phyloP scores from a whole-genome alignment of 352 stramenopile species.

The Thraustochytrium sp. region DNA sequence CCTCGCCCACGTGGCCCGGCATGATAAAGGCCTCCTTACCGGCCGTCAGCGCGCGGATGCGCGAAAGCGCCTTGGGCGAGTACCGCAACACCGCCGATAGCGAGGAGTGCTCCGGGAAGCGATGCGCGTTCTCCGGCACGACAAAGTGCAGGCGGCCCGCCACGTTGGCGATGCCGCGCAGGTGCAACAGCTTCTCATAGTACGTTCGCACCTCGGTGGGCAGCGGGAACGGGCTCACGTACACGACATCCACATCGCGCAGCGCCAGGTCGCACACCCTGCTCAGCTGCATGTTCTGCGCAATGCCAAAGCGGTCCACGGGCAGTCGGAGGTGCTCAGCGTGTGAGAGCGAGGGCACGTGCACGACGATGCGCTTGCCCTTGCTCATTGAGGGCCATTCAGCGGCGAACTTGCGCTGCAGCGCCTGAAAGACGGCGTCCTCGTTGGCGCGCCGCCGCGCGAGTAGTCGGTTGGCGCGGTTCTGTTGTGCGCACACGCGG shows the following conservation, averaged over 20 bases:
- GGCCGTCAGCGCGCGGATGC: slow-evolving; percentile 60
- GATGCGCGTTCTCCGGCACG: slow-evolving; percentile 67
- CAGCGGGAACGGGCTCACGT: slow-evolving; percentile 72
- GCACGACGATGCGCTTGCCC: slow-evolving; percentile 63
- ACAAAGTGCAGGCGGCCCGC: slow-evolving; percentile 67
- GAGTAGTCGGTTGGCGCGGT: slow-evolving; percentile 42
- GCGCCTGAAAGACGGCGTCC: slow-evolving; percentile 50
- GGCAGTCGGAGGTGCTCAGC: slow-evolving; percentile 63
- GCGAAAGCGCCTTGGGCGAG: slow-evolving; percentile 67
- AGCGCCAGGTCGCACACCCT: slow-evolving; percentile 65
- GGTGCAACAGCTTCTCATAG: slow-evolving; percentile 70
- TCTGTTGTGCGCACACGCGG: slow-evolving; percentile 52
- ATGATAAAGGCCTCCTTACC: slow-evolving; percentile 70
- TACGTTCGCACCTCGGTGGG: slow-evolving; percentile 68
- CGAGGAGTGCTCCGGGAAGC: slow-evolving; percentile 72
- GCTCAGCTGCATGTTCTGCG: slow-evolving; percentile 73
- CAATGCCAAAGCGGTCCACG: slow-evolving; percentile 62
- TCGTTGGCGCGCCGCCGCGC: slow-evolving; percentile 56
- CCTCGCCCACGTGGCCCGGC: slow-evolving; percentile 61
- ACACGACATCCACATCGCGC: slow-evolving; percentile 72
- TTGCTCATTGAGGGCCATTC: slow-evolving; percentile 54
- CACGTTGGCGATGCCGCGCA: slow-evolving; percentile 61
- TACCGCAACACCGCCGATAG: slow-evolving; percentile 71
- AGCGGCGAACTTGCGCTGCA: slow-evolving; percentile 53
- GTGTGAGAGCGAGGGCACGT: slow-evolving; percentile 70